A percentile compares a stretch with the other conserved stretches of the same genome.
phyloP scores from a whole-genome alignment of 2,329 filamentous ascomycete species.

The Cordyceps tenuipes region DNA sequence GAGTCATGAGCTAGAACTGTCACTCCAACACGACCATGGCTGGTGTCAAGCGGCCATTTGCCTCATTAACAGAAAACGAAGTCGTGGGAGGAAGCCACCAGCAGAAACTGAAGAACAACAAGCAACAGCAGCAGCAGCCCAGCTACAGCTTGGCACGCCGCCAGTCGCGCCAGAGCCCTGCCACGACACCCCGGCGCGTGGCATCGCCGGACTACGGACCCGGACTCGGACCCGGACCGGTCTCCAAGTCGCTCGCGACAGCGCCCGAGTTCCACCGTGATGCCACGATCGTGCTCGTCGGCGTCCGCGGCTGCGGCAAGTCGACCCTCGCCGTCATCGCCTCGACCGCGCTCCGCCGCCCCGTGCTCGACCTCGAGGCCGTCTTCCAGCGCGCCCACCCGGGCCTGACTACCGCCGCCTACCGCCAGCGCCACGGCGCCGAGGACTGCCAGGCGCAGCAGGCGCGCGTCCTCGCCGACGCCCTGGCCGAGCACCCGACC shows the following conservation, averaged over 20 bases:
- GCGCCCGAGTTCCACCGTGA: conserved; percentile 42
- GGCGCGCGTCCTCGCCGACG: conserved; percentile 50
- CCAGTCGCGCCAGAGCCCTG: not conserved
- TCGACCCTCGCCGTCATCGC: conserved; percentile 69
- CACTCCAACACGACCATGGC: conserved; percentile 23
- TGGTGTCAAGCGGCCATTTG: conserved; percentile 33
- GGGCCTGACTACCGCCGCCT: conserved; percentile 52
- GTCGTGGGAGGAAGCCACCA: conserved; percentile 7
- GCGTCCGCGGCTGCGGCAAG: conserved; percentile 67
- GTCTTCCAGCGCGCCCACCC: conserved; percentile 54
- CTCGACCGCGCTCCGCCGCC: conserved; percentile 59
- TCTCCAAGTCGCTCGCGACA: conserved; percentile 17
- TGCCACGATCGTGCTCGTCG: conserved; percentile 65
- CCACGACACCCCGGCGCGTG: no score
- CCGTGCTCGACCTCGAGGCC: conserved; percentile 60
- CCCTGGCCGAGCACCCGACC: conserved; percentile 49
- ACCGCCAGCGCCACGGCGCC: conserved; percentile 54
- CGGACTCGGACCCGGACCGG: not conserved
- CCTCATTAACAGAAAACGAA: conserved; percentile 26
- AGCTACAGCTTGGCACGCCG: not conserved
- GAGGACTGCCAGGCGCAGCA: conserved; percentile 56
- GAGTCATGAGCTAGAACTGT: not conserved
- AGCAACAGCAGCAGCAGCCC: not conserved
- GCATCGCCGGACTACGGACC: conserved; percentile 19
- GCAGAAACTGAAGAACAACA: not conserved